Conservation (phyloP, 1,284 basidiomycete species). For the Prillingera fragicola region DNA sequence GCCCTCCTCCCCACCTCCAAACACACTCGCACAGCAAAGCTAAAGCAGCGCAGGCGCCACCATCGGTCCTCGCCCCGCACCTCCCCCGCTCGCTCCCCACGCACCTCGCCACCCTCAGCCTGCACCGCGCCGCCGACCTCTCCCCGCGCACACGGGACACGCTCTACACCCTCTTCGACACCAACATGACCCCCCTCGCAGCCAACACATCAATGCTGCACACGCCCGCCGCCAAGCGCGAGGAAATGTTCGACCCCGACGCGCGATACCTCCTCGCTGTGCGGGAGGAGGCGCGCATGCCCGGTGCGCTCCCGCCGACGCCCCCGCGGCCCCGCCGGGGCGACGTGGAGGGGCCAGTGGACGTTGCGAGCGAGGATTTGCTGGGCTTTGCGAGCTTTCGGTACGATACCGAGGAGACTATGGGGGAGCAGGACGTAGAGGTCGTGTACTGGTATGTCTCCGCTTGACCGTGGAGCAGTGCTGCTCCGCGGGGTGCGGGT, state of each 20-base stretch:
- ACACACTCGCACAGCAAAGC: not conserved
- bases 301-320: constrained; percentile 14
- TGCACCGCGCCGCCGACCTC: constrained; percentile 15
- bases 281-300: constrained; percentile 10
- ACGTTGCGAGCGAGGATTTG: constrained; percentile 17
- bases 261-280: constrained; percentile 29
- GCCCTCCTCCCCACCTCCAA: not conserved
- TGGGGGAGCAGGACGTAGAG: constrained; percentile 31
- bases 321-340: not conserved
- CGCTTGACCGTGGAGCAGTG: not conserved
- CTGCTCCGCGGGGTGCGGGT: not conserved
- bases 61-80: constrained; percentile 17
- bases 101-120: constrained; percentile 7
- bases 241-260: constrained; percentile 41
- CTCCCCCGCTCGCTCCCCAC: constrained; percentile 10
- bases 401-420: constrained; percentile 47
- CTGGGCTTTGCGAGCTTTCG: constrained; percentile 42
- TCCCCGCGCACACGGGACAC: constrained; percentile 10
- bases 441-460: constrained; percentile 40
- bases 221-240: constrained; percentile 24
- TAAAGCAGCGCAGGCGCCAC: not conserved
- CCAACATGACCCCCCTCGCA: constrained; percentile 35
- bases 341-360: no score
- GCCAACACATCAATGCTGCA: constrained; percentile 27
- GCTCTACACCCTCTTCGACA: constrained; percentile 31